Conservation (phyloP, 768 basidiomycete species). For the Tulasnella sp. region DNA sequence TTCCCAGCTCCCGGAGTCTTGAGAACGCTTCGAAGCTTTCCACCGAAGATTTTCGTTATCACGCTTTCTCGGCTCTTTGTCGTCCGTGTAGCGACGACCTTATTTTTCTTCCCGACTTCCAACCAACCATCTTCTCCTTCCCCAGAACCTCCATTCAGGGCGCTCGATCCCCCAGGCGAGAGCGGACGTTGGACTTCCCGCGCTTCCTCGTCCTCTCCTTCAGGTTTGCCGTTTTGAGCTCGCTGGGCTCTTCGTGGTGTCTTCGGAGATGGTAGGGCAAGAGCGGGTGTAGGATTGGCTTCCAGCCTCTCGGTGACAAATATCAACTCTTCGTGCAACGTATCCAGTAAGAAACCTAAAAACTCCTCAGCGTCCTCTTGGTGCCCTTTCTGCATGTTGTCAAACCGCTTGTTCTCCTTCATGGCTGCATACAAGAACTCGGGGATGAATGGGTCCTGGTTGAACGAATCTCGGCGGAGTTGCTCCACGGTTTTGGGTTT, state of each 20-base stretch:
- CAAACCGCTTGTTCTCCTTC: constrained; percentile 90
- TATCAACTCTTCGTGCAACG: constrained; percentile 86
- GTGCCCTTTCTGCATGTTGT: constrained; percentile 88
- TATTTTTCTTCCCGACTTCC: constrained; percentile 89
- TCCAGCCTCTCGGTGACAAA: constrained; percentile 53
- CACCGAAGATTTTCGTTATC: constrained; percentile 89
- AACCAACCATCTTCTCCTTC: constrained; percentile 71
- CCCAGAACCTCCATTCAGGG: not conserved
- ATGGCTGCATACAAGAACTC: constrained; percentile 86
- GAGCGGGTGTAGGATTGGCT: constrained; percentile 37
- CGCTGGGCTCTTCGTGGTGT: constrained; percentile 1
- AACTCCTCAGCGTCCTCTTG: constrained; percentile 99
- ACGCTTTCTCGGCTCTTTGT: constrained; percentile 78
- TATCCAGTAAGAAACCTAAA: constrained; percentile 93
- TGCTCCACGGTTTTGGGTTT: constrained; percentile 18
- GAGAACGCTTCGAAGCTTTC: constrained; percentile 82
- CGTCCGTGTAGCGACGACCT: constrained; percentile 70
- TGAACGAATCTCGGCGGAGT: constrained; percentile 29
- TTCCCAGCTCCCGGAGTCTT: constrained; percentile 71
- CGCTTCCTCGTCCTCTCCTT: constrained; percentile 26
- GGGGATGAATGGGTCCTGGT: constrained; percentile 71
- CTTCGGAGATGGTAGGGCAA: constrained; percentile 28
- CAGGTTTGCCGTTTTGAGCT: constrained; percentile 14
- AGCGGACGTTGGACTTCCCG: constrained; percentile 24
- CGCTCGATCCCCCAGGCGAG: not conserved